These are phyloP conservation scores for Thraustotheca clavata DNA, from an alignment of 352 stramenopile species.

Conservation along the genomic window DNA sequence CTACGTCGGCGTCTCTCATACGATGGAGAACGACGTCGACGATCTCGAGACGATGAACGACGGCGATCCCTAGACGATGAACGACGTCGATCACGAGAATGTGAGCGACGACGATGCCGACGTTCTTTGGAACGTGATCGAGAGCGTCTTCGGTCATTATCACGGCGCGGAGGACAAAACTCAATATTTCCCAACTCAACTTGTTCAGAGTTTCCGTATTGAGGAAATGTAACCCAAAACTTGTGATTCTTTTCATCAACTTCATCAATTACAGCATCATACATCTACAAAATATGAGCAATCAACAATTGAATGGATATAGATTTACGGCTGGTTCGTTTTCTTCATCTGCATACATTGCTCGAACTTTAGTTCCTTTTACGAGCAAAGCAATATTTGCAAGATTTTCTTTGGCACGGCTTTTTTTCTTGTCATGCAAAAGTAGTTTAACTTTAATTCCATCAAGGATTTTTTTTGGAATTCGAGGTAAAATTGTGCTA, in stretches of 20 bases:
- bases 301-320: background rate
- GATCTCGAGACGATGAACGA: constrained; percentile 36
- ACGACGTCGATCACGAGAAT: constrained; percentile 12
- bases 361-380: constrained; percentile 85
- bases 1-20: constrained; percentile 23
- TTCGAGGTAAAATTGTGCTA: constrained; percentile 92
- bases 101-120: constrained; percentile 25
- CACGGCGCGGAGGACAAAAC: constrained; percentile 39
- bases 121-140: constrained; percentile 26
- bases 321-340: constrained; percentile 79
- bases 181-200: constrained; percentile 93
- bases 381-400: constrained; percentile 67
- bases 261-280: constrained; percentile 93
- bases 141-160: constrained; percentile 29
- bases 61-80: constrained; percentile 28
- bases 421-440: constrained; percentile 51
- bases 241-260: constrained; percentile 70
- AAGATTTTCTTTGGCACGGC: constrained; percentile 55
- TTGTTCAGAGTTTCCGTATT: constrained; percentile 96
- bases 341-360: constrained; percentile 95
- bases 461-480: constrained; percentile 93
- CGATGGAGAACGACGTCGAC: constrained; percentile 22
- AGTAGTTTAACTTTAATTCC: constrained; percentile 94
- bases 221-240: constrained; percentile 90
- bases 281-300: constrained; percentile 60